These are phyloP conservation scores for Russula dissimulans DNA, from an alignment of 768 basidiomycete genomes.

Conservation along the genomic window DNA sequence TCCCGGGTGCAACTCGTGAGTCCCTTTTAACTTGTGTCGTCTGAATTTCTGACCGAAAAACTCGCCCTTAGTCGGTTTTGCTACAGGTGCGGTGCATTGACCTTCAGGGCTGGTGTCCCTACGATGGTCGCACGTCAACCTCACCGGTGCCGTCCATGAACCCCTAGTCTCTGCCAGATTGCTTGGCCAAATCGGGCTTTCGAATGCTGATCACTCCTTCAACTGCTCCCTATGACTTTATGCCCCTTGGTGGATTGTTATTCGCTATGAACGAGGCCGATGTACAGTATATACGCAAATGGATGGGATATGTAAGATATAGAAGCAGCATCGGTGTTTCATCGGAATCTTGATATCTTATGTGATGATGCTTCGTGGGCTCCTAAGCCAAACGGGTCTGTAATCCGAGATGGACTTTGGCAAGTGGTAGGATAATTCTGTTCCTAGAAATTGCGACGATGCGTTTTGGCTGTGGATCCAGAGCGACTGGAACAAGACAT, in stretches of 20 bases:
- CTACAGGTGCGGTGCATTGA: constrained; percentile 35
- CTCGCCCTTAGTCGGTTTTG: constrained; percentile 36
- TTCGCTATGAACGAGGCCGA: too few relatives aligned
- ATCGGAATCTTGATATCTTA: neutral
- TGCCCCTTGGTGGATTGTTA: neutral
- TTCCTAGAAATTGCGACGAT: too few relatives aligned
- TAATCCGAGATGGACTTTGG: neutral
- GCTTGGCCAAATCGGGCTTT: neutral
- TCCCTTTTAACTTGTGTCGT: neutral
- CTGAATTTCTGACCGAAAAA: neutral
- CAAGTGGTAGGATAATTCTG: neutral
- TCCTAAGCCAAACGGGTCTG: neutral
- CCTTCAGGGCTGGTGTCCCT: constrained; percentile 3
- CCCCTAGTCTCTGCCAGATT: too few relatives aligned
- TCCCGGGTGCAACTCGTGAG: constrained; percentile 44
- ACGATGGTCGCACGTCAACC: neutral
- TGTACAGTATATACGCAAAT: neutral
- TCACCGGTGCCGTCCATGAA: neutral
- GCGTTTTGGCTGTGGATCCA: too few relatives aligned
- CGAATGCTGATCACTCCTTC: neutral
- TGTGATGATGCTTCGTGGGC: neutral
- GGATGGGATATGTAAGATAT: neutral
- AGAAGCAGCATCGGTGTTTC: neutral
- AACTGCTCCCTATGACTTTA: neutral
- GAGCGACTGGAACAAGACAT: too few relatives aligned